These are phyloP conservation scores for Blastobotrys aristatus DNA, from an alignment of 1,139 yeast genomes.

Conservation along the genomic window DNA sequence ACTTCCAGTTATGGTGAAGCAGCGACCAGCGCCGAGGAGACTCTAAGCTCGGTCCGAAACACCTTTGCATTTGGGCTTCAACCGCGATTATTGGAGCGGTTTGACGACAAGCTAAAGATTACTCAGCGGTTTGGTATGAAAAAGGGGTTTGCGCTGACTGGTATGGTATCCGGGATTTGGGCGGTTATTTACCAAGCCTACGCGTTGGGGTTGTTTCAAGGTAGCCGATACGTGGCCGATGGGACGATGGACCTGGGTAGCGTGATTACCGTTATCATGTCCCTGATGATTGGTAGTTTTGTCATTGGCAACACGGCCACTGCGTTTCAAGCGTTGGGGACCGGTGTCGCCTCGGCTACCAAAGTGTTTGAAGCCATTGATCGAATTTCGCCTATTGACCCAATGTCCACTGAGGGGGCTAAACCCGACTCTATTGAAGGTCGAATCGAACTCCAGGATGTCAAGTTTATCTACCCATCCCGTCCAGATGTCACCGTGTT, in stretches of 20 bases:
- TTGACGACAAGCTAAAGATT: slow-evolving; percentile 31
- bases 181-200: slow-evolving; percentile 34
- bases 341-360: slow-evolving; percentile 39
- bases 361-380: slow-evolving; percentile 42
- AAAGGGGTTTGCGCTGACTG: slow-evolving; percentile 33
- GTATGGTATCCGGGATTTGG: slow-evolving; percentile 39
- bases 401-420: slow-evolving; percentile 30
- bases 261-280: slow-evolving; percentile 36
- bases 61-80: slow-evolving; percentile 43
- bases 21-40: slow-evolving; percentile 41
- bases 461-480: slow-evolving; percentile 75
- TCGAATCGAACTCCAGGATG: slow-evolving; percentile 49
- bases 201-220: slow-evolving; percentile 43
- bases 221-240: slow-evolving; percentile 37
- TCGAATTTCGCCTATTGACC: slow-evolving; percentile 38
- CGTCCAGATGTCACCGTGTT: slow-evolving; percentile 72
- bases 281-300: slow-evolving; percentile 41
- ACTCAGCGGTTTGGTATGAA: slow-evolving; percentile 30
- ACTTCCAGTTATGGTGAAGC: slow-evolving; percentile 36
- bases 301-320: slow-evolving; percentile 41
- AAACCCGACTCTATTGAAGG: slow-evolving; percentile 38
- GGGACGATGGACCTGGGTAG: slow-evolving; percentile 34
- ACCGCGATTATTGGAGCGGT: slow-evolving; percentile 34
- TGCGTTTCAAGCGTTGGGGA: slow-evolving; percentile 37
- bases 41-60: slow-evolving; percentile 39